Conservation (phyloP, 2,329 filamentous ascomycete species). For the Penicillium aurantiogriseum region DNA sequence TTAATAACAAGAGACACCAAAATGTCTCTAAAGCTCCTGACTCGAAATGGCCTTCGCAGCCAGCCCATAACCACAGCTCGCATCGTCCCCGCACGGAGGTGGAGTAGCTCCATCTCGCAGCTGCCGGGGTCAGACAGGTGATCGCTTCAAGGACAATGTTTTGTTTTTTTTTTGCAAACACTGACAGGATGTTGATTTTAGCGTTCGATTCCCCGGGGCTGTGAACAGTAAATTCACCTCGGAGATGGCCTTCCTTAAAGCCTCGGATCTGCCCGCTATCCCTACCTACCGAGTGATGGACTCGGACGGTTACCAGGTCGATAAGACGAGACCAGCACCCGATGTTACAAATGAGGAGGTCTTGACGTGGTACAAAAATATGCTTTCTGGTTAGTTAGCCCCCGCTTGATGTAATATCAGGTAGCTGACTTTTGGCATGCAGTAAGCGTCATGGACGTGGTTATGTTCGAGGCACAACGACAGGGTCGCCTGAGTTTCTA, state of each 20-base stretch:
- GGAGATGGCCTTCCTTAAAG: slow-evolving; percentile 72
- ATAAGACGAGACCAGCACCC: slow-evolving; percentile 62
- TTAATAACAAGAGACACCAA: slow-evolving; percentile 6
- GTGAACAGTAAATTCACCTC: slow-evolving; percentile 90
- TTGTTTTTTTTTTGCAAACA: background rate
- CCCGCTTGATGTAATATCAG: background rate
- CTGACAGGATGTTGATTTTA: slow-evolving; percentile 28
- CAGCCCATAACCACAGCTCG: slow-evolving; percentile 9
- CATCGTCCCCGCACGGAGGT: slow-evolving; percentile 38
- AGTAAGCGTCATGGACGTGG: slow-evolving; percentile 85
- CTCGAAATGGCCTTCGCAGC: slow-evolving; percentile 6
- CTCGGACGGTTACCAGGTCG: slow-evolving; percentile 80
- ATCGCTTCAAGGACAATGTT: background rate
- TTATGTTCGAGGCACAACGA: slow-evolving; percentile 97
- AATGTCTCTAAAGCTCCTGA: slow-evolving; percentile 21
- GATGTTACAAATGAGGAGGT: slow-evolving; percentile 65
- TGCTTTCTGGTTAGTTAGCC: slow-evolving; percentile 53
- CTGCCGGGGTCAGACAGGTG: slow-evolving; percentile 60
- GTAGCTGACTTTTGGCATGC: slow-evolving; percentile 13
- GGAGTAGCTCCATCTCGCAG: slow-evolving; percentile 56
- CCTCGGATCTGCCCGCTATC: slow-evolving; percentile 70
- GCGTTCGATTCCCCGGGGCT: slow-evolving; percentile 81
- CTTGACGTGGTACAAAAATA: slow-evolving; percentile 61
- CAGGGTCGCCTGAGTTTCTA: slow-evolving; percentile 96
- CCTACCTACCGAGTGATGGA: slow-evolving; percentile 90